Conservation (phyloP, 495 filamentous ascomycete genomes). For the Opeltia flavorubescens region DNA sequence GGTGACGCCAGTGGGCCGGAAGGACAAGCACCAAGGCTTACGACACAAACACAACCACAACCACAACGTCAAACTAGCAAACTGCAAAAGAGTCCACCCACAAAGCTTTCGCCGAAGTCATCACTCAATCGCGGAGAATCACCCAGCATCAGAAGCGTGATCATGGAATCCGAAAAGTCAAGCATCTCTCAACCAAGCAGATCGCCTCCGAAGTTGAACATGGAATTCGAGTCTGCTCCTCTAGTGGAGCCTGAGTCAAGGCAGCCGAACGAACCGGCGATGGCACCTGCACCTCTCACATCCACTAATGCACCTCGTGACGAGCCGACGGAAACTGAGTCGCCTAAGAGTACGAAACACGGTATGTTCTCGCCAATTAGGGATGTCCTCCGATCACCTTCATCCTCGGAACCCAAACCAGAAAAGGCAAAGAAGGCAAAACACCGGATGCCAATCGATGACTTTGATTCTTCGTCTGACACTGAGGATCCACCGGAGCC, state of each 20-base stretch:
- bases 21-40: constrained; percentile 21
- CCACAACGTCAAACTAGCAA: constrained; percentile 52
- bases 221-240: constrained; percentile 35
- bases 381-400: constrained; percentile 17
- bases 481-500: constrained; percentile 13
- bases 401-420: constrained; percentile 28
- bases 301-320: constrained; percentile 1
- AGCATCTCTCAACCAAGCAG: constrained; percentile 2
- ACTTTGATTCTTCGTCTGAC: constrained; percentile 25
- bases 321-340: constrained; percentile 5
- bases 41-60: constrained; percentile 12
- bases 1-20: constrained; percentile 29
- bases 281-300: constrained; percentile 10
- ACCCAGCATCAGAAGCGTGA: constrained; percentile 2
- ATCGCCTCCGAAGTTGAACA: constrained; percentile 2
- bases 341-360: constrained; percentile 8
- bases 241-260: constrained; percentile 42
- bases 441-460: constrained; percentile 28
- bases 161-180: constrained; percentile 6
- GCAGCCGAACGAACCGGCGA: constrained; percentile 21
- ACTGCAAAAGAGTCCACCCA: constrained; percentile 55
- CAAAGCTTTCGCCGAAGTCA: constrained; percentile 34
- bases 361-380: constrained; percentile 13
- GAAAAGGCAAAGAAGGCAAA: constrained; percentile 36
- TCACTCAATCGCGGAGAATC: constrained; percentile 8